Conservation (phyloP, 225 moss, liverwort and hornwort genomes). For the Sphagnum tenellum region DNA sequence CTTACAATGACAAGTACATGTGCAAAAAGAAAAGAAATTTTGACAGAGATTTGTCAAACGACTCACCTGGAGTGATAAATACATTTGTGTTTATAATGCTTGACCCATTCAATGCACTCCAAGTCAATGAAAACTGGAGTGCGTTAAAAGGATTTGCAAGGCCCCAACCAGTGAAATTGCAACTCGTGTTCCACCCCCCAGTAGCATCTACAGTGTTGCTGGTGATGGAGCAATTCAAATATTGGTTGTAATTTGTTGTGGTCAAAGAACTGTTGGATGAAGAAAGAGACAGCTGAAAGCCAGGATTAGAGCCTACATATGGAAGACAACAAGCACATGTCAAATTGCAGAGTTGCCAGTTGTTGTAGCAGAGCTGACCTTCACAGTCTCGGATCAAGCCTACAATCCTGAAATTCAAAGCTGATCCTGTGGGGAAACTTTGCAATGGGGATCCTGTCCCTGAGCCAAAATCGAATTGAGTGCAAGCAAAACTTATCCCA, state of each 20-base stretch:
- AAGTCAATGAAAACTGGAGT: not conserved
- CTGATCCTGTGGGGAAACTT: not conserved
- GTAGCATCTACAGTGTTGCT: not conserved
- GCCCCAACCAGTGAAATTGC: not conserved
- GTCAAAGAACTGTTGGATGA: not conserved
- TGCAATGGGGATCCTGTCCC: not conserved
- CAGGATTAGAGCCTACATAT: not conserved
- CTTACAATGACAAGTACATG: not conserved
- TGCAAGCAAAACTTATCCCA: not conserved
- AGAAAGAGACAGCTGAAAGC: not conserved
- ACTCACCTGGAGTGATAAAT: conserved; percentile 1
- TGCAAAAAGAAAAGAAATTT: not conserved
- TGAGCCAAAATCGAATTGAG: not conserved
- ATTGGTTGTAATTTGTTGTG: not conserved
- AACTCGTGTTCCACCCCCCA: not conserved
- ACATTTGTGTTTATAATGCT: not conserved
- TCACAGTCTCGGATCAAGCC: not conserved
- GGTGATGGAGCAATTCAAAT: not conserved
- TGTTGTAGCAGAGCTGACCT: not conserved
- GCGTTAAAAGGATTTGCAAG: not conserved
- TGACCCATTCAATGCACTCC: not conserved
- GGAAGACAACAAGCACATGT: conserved; percentile 1
- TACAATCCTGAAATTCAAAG: not conserved
- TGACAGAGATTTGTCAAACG: not conserved
- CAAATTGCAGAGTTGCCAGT: not conserved